These are phyloP conservation scores for Chrysanthemum seticuspe DNA, from an alignment of 129 eudicot species.

Conservation along the genomic window DNA sequence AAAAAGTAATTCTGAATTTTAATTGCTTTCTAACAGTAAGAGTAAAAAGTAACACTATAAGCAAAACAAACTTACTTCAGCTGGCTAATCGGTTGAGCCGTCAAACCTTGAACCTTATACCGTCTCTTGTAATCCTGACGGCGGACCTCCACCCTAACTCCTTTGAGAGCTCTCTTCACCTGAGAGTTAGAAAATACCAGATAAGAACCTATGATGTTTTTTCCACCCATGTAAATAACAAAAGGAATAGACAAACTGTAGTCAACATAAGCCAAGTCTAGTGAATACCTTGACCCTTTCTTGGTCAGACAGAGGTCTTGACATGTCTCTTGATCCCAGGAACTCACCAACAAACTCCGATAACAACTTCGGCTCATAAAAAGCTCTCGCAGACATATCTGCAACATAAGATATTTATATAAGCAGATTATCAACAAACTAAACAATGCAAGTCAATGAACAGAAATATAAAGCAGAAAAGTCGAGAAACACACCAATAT, in stretches of 20 bases:
- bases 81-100: constrained; percentile 28
- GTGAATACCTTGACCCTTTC: constrained; percentile 56
- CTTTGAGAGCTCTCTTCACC: constrained; percentile 62
- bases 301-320: constrained; percentile 51
- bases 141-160: constrained; percentile 40
- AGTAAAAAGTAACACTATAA: background rate
- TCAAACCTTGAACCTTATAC: constrained; percentile 38
- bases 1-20: no score
- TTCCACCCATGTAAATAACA: no score
- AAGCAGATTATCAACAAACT: background rate
- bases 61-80: constrained; percentile 33
- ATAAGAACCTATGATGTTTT: no score
- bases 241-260: no score
- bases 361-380: constrained; percentile 40
- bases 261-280: background rate
- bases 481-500: constrained; percentile 41
- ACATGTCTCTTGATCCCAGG: constrained; percentile 18
- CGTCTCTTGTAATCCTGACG: constrained; percentile 22
- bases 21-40: no score
- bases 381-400: constrained; percentile 80
- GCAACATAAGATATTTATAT: background rate
- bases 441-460: background rate
- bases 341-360: constrained; percentile 40
- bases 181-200: constrained; percentile 16
- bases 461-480: background rate